phyloP scores from a whole-genome alignment of 1,139 yeast species.

The Geotrichum australiense region DNA sequence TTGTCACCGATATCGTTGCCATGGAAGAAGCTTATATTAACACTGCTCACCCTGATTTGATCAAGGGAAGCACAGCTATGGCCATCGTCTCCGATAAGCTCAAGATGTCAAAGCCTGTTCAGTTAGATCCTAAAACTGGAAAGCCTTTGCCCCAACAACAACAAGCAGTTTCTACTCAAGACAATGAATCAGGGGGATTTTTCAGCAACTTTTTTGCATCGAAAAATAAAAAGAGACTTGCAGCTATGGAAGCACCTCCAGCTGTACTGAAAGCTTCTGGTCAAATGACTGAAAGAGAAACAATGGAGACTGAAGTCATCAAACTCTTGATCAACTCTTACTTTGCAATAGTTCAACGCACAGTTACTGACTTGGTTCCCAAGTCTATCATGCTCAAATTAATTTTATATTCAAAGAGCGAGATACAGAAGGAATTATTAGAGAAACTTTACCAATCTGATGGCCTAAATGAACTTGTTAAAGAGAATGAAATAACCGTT shows the following conservation, averaged over 20 bases:
- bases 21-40: constrained; percentile 94
- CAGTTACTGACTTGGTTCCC: constrained; percentile 89
- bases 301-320: constrained; percentile 94
- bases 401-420: constrained; percentile 65
- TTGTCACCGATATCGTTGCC: constrained; percentile 73
- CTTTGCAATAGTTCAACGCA: constrained; percentile 84
- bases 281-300: constrained; percentile 92
- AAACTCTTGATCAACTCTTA: constrained; percentile 85
- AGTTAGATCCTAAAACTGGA: constrained; percentile 91
- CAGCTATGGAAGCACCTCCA: constrained; percentile 97
- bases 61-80: constrained; percentile 94
- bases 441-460: constrained; percentile 81
- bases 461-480: constrained; percentile 72
- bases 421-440: constrained; percentile 82
- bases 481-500: constrained; percentile 86
- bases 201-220: constrained; percentile 93
- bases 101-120: constrained; percentile 72
- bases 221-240: constrained; percentile 87
- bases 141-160: constrained; percentile 38
- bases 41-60: constrained; percentile 94
- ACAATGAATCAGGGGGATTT: constrained; percentile 52
- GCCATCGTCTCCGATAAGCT: constrained; percentile 83
- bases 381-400: constrained; percentile 91
- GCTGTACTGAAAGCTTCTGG: constrained; percentile 91
- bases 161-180: constrained; percentile 15